phyloP scores from a whole-genome alignment of 202 grass and related monocot species.

The Saccharum hybrid region DNA sequence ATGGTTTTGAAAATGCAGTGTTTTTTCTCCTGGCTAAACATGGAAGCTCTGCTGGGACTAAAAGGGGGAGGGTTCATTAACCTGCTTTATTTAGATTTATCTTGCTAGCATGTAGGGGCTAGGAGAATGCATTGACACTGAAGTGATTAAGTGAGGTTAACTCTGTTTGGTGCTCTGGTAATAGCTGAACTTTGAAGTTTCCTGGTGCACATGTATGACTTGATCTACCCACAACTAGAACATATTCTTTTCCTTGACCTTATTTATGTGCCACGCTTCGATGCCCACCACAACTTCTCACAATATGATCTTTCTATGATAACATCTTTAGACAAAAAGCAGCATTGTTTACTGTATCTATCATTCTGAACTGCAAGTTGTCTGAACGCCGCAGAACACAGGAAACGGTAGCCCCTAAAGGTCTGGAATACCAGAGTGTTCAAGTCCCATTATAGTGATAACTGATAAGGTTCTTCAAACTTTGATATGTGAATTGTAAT shows the following conservation, averaged over 20 bases:
- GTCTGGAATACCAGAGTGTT: neutral
- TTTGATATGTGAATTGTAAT: neutral
- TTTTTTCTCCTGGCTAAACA: neutral
- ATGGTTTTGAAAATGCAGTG: neutral
- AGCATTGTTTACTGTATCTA: neutral
- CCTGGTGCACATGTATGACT: neutral
- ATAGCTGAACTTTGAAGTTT: conserved; percentile 2
- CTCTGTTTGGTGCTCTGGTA: neutral
- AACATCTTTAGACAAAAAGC: neutral
- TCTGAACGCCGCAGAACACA: neutral
- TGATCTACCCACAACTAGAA: neutral
- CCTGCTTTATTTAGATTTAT: neutral
- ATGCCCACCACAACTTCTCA: neutral
- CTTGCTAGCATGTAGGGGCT: neutral
- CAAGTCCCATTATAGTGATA: neutral
- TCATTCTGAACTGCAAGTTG: neutral
- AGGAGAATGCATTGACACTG: neutral
- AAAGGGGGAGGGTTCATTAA: neutral
- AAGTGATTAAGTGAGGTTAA: neutral
- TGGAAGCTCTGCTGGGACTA: neutral
- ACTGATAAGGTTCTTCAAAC: neutral
- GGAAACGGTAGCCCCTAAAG: neutral
- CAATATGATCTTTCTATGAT: neutral
- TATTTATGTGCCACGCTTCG: neutral
- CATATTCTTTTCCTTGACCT: neutral